A percentile compares a stretch with the other conserved stretches of the same genome.
Conservation (phyloP, 176 grass and related monocot genomes). For the Carex pumila region DNA sequence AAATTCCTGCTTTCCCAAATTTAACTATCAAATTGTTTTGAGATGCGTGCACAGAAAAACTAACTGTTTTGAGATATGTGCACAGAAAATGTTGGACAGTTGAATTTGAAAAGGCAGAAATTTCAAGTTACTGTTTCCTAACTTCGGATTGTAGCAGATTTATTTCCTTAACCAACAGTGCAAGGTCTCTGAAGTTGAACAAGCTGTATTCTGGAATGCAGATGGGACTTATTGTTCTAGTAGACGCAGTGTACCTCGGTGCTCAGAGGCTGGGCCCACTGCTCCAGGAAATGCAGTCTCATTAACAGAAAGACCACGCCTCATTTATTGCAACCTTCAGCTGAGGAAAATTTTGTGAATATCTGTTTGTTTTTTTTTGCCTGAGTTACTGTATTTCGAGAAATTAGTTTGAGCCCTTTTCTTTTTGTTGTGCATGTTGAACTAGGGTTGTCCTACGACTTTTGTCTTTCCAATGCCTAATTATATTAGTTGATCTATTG, state of each 20-base stretch:
- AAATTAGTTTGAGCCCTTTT: neutral
- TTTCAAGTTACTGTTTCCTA: no score
- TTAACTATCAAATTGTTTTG: no score
- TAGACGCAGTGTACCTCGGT: conserved; percentile 65
- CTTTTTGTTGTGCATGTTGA: no score
- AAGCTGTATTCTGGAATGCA: conserved; percentile 17
- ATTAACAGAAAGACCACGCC: conserved; percentile 4
- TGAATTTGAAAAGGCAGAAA: no score
- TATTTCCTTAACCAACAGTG: neutral
- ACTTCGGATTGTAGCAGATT: no score
- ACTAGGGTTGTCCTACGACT: no score
- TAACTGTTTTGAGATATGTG: no score
- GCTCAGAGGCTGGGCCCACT: conserved; percentile 74
- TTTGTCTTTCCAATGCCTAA: no score
- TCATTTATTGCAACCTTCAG: neutral
- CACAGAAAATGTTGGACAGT: no score
- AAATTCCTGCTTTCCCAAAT: no score
- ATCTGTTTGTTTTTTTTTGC: neutral
- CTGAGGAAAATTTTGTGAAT: neutral
- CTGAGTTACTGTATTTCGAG: neutral
- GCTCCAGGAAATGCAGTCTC: conserved; percentile 54
- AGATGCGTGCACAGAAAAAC: no score
- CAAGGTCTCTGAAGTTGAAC: neutral
- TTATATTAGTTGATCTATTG: no score
- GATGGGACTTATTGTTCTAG: conserved; percentile 64